A percentile compares a stretch with the other conserved stretches of the same genome.
phyloP scores from a whole-genome alignment of 2,329 filamentous ascomycete species.

The Diaporthe helianthi region DNA sequence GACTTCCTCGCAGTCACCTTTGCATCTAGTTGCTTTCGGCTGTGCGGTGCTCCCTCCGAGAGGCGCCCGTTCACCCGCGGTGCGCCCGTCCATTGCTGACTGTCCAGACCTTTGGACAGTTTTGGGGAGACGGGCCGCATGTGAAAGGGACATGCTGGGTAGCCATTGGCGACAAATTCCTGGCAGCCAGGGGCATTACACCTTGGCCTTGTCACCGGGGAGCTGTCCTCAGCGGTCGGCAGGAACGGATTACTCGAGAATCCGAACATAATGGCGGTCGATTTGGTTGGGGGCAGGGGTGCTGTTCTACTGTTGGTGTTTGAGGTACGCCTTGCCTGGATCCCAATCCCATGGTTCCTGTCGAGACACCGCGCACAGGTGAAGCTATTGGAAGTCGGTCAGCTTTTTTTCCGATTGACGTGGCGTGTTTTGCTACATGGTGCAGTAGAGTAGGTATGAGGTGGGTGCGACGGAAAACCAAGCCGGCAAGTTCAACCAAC shows the following conservation, averaged over 20 bases:
- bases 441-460: not conserved
- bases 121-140: conserved; percentile 23
- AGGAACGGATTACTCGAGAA: conserved; percentile 30
- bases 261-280: conserved; percentile 14
- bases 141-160: conserved; percentile 29
- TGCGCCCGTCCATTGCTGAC: not conserved
- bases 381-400: conserved; percentile 28
- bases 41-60: not conserved
- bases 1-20: conserved; percentile 34
- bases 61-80: conserved; percentile 11
- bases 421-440: not conserved
- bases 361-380: conserved; percentile 29
- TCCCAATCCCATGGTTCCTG: conserved; percentile 28
- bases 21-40: conserved; percentile 30
- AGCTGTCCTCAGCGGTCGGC: conserved; percentile 18
- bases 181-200: conserved; percentile 30
- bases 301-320: not conserved
- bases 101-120: conserved; percentile 2
- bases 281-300: not conserved
- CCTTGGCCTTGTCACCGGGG: conserved; percentile 28
- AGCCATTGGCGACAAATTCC: conserved; percentile 5
- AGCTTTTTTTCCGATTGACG: not conserved
- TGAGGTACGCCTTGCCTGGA: conserved; percentile 15
- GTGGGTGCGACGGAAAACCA: not conserved
- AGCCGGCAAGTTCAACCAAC: not conserved